Percentiles rank a stretch among this genome's conserved stretches.
Conservation (phyloP, 371 early-diverging fungal genomes). For the Nosema muscidifuracis region DNA sequence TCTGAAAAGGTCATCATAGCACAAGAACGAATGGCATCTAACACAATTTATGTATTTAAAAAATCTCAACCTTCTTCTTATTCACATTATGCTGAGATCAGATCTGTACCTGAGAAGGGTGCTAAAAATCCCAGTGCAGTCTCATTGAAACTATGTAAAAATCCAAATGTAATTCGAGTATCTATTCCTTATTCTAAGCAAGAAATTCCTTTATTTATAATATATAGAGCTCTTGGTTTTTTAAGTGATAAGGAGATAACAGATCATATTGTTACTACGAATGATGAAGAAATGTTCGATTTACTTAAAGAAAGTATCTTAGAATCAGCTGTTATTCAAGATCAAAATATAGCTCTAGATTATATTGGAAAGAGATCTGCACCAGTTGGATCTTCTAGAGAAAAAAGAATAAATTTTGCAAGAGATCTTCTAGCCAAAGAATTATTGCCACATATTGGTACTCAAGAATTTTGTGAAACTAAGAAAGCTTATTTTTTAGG, state of each 20-base stretch:
- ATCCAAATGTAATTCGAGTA: slow-evolving; percentile 72
- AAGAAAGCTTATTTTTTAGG: slow-evolving; percentile 96
- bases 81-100: slow-evolving; percentile 82
- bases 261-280: slow-evolving; percentile 83
- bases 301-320: slow-evolving; percentile 88
- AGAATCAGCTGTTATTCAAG: slow-evolving; percentile 89
- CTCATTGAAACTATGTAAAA: slow-evolving; percentile 73
- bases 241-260: slow-evolving; percentile 87
- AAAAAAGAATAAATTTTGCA: slow-evolving; percentile 67
- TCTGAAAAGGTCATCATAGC: slow-evolving; percentile 93
- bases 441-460: slow-evolving; percentile 89
- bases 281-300: slow-evolving; percentile 82
- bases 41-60: slow-evolving; percentile 89
- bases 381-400: slow-evolving; percentile 73
- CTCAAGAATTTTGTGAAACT: slow-evolving; percentile 76
- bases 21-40: slow-evolving; percentile 96
- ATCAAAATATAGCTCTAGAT: slow-evolving; percentile 81
- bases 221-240: slow-evolving; percentile 90
- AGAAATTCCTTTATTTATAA: slow-evolving; percentile 87
- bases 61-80: slow-evolving; percentile 77
- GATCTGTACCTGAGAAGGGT: slow-evolving; percentile 79
- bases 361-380: slow-evolving; percentile 91
- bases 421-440: slow-evolving; percentile 88
- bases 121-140: slow-evolving; percentile 74
- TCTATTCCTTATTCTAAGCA: slow-evolving; percentile 81